Conservation (phyloP, 129 eudicot species). For the Heracleum sosnowskyi region DNA sequence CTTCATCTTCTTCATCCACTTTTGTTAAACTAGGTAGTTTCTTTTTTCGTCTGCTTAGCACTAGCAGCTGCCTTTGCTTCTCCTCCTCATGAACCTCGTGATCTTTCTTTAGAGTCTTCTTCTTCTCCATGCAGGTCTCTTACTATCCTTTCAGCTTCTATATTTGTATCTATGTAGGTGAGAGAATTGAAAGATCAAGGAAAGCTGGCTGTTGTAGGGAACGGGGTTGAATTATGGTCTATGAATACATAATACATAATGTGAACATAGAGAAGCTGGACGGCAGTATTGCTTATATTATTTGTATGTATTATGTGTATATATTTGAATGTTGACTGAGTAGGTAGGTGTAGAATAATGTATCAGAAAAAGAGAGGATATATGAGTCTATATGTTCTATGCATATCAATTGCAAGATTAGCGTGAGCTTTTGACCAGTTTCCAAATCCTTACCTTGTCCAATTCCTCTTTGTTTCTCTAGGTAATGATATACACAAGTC, state of each 20-base stretch:
- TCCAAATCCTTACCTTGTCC: neutral
- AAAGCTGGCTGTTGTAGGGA: neutral
- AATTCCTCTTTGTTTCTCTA: neutral
- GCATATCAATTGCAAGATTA: neutral
- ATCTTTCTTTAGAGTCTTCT: constrained; percentile 1
- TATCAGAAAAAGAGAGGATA: neutral
- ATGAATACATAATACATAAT: constrained; percentile 17
- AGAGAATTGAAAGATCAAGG: neutral
- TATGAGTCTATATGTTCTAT: neutral
- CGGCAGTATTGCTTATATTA: neutral
- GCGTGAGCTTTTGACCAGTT: neutral
- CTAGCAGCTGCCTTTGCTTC: constrained; percentile 4
- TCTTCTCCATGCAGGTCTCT: constrained; percentile 22
- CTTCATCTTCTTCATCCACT: constrained; percentile 13
- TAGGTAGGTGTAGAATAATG: constrained; percentile 1
- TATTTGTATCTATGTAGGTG: neutral
- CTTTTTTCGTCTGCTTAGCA: neutral
- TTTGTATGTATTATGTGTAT: neutral
- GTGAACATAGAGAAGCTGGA: constrained; percentile 11
- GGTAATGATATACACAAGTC: neutral
- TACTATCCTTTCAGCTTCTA: neutral
- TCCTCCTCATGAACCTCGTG: constrained; percentile 16
- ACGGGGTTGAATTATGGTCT: constrained; percentile 3
- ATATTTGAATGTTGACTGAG: constrained; percentile 6
- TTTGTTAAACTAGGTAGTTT: neutral